A percentile compares a stretch with the other conserved stretches of the same genome.
These are phyloP conservation scores for Phytophthora melonis DNA, from an alignment of 352 stramenopile genomes.

Conservation along the genomic window DNA sequence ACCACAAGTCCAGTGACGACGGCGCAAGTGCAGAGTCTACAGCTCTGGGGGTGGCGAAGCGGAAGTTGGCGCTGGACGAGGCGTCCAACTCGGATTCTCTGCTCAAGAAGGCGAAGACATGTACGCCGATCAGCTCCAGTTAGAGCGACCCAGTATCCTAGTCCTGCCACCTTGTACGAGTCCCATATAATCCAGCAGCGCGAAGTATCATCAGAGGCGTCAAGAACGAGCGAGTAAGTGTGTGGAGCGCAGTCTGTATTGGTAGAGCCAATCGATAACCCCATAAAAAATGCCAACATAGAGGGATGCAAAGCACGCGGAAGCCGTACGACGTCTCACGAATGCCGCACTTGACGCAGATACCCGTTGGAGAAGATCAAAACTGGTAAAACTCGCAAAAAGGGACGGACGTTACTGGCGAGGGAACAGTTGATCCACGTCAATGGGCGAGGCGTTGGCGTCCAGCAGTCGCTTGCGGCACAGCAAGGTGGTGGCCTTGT, in stretches of 20 bases:
- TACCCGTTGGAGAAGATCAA: conserved; percentile 4
- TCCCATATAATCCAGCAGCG: conserved; percentile 36
- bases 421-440: conserved; percentile 41
- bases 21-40: conserved; percentile 21
- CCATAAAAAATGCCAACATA: conserved; percentile 49
- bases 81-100: conserved; percentile 59
- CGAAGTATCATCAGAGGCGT: conserved; percentile 28
- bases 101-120: conserved; percentile 80
- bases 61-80: conserved; percentile 72
- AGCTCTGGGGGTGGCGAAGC: conserved; percentile 52
- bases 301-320: conserved; percentile 40
- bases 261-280: conserved; percentile 45
- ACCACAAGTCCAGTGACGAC: conserved; percentile 17
- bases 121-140: conserved; percentile 75
- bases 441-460: conserved; percentile 28
- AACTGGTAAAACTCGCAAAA: conserved; percentile 17
- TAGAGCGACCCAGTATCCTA: conserved; percentile 30
- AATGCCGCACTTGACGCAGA: background rate
- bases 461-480: conserved; percentile 46
- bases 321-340: background rate
- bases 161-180: conserved; percentile 19
- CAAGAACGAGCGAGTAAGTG: conserved; percentile 22
- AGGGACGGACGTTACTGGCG: conserved; percentile 12
- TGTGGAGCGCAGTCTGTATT: conserved; percentile 41
- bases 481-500: conserved; percentile 41